Base-by-base conservation (phyloP, 257 asterid genomes). In the Agastache rugosa region DNA sequence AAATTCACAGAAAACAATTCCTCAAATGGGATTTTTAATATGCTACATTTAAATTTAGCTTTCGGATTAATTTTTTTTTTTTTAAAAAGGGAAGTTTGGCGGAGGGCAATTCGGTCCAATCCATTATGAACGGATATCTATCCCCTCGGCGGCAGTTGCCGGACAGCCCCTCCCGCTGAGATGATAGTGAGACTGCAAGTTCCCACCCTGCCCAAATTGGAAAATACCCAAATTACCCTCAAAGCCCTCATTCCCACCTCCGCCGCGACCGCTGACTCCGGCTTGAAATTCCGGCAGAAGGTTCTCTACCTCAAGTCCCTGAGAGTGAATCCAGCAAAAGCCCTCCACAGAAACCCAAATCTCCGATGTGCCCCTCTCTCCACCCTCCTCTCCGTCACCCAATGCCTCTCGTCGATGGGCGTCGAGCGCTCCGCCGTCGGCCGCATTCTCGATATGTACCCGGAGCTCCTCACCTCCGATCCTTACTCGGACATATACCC, bases 401-500 rank as follows among this genome's bases (percentile, higher is more conserved):
- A 69, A 65, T 93, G 91, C 77, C 89, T 93, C 31, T 82, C 84
- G 6, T 93, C 93, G 1, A 91, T 87, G 90, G 97, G 96, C 53
- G 76, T 93, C 62, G 89, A 88, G 12, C 79, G 51, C 66, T 63
- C 96, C 23, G 83, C 93, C 65, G 65, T 80, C 69, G 91, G 96
- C 51, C 89, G 96, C 15, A 87, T 91, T 39, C 87, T 93, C 55
- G 98, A 93, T 81, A 93, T 91, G 97, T 77, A 78, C 82, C 98
- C 98, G 0, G 72, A 80, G 67, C 91, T 93, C 63, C 87, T 91
- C 72, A 89, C 98, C 22, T 74, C 90, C 53, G 96, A 91, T 70
- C 93, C 97, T 0, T 78, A 86, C 60, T 1, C 34, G 0, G 89
- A 91, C 35, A 68, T 93, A 7, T 89, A 93, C 75, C 96, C 96